Evolutionary conservation across 2,329 filamentous ascomycete species (phyloP), one percentile per base, ranked within the genome.

Genomic region (Dothistroma pini): DNA sequence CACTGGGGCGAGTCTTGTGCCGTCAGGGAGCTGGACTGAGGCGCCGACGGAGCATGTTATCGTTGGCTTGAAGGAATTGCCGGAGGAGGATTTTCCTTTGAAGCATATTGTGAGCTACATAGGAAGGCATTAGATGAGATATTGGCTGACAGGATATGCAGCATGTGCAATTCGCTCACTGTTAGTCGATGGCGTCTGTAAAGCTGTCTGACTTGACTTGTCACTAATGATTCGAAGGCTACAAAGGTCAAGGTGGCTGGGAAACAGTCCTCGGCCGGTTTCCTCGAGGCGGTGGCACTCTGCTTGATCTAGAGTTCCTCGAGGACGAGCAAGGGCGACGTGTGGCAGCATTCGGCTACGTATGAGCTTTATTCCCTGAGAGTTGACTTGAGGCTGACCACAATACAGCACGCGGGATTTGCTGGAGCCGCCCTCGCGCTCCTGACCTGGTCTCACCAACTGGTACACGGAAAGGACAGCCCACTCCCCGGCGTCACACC

Each of bases 251-350:
- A 77, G 85, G 79, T 31, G 89, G 88, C 31, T 96, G 91, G 90
- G 85, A 90, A 60, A 83, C 84, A 48, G 89, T 91, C 6, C 85
- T 96, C n/a, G 82, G 86, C 60, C 84, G 93, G 59, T 97, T 92
- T 75, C 84, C 89, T 31, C 83, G 86, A 25, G 91, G 90, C 60
- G 86, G 86, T 58, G 90, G 91, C 68, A 88, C 85, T 0, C 84
- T 97, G 14, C 85, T 92, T 61, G 93, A 97, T 71, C 83, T 97
- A 41, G 93, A 96, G 74, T 97, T 96, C 75, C 81, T 97, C 41
- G 84, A 85, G 44, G 89, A 96, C 68, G 69, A 87, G 65, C 82
- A 79, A 32, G 89, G 89, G 41, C 81, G 89, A 52, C 80, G 90
- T 63, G 87, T 93, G 1, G 87, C 88, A 9, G 86, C 87, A 0